Percentiles rank a stretch among this genome's conserved stretches.
These are phyloP conservation scores for Malassezia caprae DNA, from an alignment of 1,284 basidiomycete genomes.

Conservation along the genomic window DNA sequence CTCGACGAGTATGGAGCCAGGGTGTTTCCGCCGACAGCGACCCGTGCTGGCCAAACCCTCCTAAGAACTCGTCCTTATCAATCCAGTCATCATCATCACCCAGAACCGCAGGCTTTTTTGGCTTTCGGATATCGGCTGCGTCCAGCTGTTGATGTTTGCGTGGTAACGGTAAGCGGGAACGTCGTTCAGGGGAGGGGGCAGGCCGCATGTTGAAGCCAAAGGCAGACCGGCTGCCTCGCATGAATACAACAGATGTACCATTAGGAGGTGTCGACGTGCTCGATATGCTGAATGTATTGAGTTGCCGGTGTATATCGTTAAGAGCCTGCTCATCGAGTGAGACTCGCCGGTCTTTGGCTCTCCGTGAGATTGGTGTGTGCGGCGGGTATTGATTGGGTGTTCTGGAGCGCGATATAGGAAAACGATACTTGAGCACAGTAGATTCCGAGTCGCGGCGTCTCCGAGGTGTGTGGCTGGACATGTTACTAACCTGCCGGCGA, in stretches of 20 bases:
- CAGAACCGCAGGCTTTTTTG: neutral
- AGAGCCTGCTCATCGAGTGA: slow-evolving; percentile 1
- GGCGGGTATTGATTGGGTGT: neutral
- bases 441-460: slow-evolving; percentile 9
- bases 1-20: neutral
- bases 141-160: neutral
- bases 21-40: neutral
- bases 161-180: neutral
- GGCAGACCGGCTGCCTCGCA: neutral
- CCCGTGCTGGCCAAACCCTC: slow-evolving; percentile 1
- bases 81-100: slow-evolving; percentile 15
- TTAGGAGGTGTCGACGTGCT: neutral
- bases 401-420: neutral
- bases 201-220: neutral
- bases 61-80: slow-evolving; percentile 7
- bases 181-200: neutral
- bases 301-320: neutral
- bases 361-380: neutral
- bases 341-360: neutral
- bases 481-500: neutral
- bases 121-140: neutral
- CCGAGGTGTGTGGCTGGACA: neutral
- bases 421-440: neutral
- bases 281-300: neutral
- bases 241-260: neutral